These are phyloP conservation scores for Penicillium pulvis DNA, from an alignment of 495 filamentous ascomycete species.

Conservation along the genomic window DNA sequence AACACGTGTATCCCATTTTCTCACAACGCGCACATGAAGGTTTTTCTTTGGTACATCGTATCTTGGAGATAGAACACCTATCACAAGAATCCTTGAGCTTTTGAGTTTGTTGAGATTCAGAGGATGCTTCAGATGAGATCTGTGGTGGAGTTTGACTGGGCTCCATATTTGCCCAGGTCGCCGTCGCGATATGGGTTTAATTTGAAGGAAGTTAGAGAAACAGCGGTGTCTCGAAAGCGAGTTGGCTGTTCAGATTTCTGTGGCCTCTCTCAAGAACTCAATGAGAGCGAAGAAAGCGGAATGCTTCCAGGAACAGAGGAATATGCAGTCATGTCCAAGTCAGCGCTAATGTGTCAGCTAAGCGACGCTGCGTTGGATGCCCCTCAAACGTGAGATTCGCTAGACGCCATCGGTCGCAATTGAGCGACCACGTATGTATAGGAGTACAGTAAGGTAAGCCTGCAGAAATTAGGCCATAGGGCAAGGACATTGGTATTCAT, in stretches of 20 bases:
- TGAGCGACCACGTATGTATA: background rate
- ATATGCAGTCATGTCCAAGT: background rate
- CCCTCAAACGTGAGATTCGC: background rate
- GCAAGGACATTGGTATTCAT: background rate
- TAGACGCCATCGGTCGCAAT: background rate
- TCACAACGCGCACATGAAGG: slow-evolving; percentile 40
- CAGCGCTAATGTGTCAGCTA: background rate
- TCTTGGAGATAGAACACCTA: slow-evolving; percentile 39
- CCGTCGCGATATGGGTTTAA: background rate
- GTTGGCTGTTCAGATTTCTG: too few relatives aligned
- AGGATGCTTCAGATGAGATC: background rate
- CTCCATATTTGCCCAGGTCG: background rate
- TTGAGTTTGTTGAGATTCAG: background rate
- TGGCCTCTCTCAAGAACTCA: too few relatives aligned
- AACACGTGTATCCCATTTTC: slow-evolving; percentile 35
- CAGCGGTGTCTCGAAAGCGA: too few relatives aligned
- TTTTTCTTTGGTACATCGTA: slow-evolving; percentile 41
- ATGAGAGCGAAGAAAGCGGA: too few relatives aligned
- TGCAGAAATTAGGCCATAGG: background rate
- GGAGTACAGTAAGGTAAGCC: too few relatives aligned
- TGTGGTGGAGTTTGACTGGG: background rate
- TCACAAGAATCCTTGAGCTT: slow-evolving; percentile 44
- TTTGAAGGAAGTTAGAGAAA: too few relatives aligned
- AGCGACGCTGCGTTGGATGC: background rate
- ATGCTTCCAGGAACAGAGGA: background rate